Conservation (phyloP, 2,329 filamentous ascomycete species). For the Eutypa lata region DNA sequence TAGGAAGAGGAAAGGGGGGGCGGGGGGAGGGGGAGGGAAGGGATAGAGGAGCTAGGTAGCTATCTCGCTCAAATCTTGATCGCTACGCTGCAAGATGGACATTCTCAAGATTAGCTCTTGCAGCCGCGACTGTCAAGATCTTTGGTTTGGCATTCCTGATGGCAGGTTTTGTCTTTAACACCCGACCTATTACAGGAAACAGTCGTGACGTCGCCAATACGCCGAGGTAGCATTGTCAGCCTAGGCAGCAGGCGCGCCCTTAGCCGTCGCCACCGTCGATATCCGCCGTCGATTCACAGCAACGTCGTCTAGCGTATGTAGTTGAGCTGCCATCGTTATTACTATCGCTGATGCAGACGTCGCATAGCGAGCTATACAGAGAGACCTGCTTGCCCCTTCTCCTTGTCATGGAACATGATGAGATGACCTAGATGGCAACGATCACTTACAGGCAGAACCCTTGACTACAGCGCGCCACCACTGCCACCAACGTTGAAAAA, state of each 20-base stretch:
- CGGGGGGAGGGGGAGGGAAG: no score
- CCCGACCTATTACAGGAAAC: background rate
- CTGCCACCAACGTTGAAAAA: background rate
- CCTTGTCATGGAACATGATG: background rate
- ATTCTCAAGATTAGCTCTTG: background rate
- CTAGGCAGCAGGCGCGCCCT: background rate
- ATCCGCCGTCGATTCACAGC: background rate
- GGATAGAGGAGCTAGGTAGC: no score
- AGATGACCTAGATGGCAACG: background rate
- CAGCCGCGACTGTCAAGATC: background rate
- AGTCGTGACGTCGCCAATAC: background rate
- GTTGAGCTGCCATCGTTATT: no score
- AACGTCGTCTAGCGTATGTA: no score
- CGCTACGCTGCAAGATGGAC: background rate
- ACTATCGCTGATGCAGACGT: no score
- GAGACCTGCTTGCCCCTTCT: background rate
- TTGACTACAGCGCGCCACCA: no score
- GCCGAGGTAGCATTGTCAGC: background rate
- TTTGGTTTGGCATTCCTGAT: background rate
- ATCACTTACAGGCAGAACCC: no score
- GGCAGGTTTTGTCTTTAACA: background rate
- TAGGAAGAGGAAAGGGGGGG: no score
- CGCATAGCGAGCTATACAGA: background rate
- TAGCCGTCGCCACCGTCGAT: background rate
- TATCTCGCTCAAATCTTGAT: background rate